These are phyloP conservation scores for Mortierella sp. DNA, from an alignment of 371 early-diverging fungal genomes.

Conservation along the genomic window DNA sequence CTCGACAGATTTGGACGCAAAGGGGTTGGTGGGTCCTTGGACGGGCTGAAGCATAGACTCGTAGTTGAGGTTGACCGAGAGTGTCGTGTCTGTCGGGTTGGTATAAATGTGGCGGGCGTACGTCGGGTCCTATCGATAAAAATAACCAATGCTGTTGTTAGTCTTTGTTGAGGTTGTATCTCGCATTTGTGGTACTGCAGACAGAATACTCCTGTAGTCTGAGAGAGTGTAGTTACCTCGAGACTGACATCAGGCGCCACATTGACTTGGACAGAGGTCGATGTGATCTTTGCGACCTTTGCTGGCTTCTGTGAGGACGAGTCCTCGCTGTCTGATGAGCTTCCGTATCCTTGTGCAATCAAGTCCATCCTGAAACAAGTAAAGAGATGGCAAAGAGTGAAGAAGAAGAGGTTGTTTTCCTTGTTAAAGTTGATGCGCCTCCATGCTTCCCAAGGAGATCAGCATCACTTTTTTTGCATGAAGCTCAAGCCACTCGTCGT, in stretches of 20 bases:
- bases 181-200: too few relatives aligned
- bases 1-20: conserved; percentile 59
- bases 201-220: too few relatives aligned
- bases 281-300: conserved; percentile 26
- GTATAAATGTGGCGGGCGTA: conserved; percentile 63
- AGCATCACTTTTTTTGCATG: background rate
- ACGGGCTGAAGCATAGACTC: conserved; percentile 76
- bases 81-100: conserved; percentile 75
- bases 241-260: conserved; percentile 83
- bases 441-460: background rate
- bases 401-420: too few relatives aligned
- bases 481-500: background rate
- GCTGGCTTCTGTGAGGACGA: conserved; percentile 19
- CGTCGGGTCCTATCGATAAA: conserved; percentile 60
- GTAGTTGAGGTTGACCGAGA: conserved; percentile 85
- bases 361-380: conserved; percentile 38
- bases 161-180: too few relatives aligned
- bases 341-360: conserved; percentile 62
- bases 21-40: conserved; percentile 87
- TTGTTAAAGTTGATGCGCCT: background rate
- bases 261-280: conserved; percentile 60
- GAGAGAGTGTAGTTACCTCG: conserved; percentile 64
- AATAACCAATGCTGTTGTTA: too few relatives aligned
- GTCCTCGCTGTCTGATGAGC: conserved; percentile 66
- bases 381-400: background rate